Evolutionary conservation across 2,329 filamentous ascomycete genomes (phyloP).

Genomic region (Xylaria sp.): DNA sequence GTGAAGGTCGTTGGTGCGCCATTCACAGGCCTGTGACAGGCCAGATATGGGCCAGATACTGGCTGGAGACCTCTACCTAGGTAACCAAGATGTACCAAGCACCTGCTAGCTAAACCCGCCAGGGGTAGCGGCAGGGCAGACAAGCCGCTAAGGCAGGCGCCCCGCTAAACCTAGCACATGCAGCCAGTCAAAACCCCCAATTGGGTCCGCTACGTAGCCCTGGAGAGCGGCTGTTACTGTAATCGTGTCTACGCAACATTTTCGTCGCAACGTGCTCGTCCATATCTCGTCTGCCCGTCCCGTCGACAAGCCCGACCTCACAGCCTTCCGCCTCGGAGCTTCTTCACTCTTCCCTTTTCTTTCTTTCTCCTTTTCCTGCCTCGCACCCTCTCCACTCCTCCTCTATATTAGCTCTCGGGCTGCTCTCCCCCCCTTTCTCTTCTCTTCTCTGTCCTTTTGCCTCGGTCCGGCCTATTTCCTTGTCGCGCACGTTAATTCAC

Average conservation of each 20-base stretch:
- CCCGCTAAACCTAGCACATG: conserved; percentile 22
- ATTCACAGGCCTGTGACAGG: conserved; percentile 3
- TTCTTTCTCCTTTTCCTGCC: conserved; percentile 23
- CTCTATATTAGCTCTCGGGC: conserved; percentile 10
- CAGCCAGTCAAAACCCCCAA: conserved; percentile 35
- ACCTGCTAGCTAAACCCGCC: not conserved
- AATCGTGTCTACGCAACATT: conserved; percentile 26
- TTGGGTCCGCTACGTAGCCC: conserved; percentile 29
- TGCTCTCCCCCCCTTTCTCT: conserved; percentile 28
- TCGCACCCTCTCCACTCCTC: conserved; percentile 26
- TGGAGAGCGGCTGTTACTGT: conserved; percentile 16
- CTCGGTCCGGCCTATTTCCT: conserved; percentile 38
- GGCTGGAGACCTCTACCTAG: no score
- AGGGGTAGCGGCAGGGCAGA: conserved; percentile 18
- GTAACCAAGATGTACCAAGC: not conserved
- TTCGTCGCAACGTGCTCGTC: conserved; percentile 38
- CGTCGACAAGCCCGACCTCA: conserved; percentile 33
- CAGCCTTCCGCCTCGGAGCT: conserved; percentile 27
- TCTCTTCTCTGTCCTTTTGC: conserved; percentile 24
- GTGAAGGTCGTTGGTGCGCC: no score
- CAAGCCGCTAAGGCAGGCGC: conserved; percentile 26
- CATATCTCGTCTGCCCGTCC: conserved; percentile 14
- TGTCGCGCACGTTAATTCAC: conserved; percentile 40
- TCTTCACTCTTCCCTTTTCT: conserved; percentile 9
- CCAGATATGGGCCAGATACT: no score